Base-by-base conservation (phyloP, 768 basidiomycete genomes). In the Tricholoma terreum region DNA sequence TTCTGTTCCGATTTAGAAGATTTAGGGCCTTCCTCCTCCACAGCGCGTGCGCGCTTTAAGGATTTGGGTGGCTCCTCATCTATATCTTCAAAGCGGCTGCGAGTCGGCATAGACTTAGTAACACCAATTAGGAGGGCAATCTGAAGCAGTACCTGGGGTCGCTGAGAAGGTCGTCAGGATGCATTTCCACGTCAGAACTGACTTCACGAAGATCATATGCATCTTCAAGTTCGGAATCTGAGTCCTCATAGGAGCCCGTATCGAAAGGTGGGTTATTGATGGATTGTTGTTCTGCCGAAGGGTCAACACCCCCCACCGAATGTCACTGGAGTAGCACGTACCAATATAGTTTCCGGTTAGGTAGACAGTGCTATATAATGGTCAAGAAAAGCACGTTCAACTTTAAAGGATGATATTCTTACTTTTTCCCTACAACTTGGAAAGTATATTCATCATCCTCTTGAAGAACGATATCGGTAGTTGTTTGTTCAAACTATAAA, bases 331-430 rank as follows among this genome's bases (percentile, higher is more conserved):
- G 46, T 34, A 36, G 35, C 46, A 67, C 77, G 45, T 71, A 89
- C 89, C 84, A 68, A 94, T 83, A 71, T 92, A 94, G 73, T 94
- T 92, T 54, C 93, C 92, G 60, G 86, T 85, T 59, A 94, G 73
- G 73, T 92, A 84, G 50, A 94, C 79, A 50, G 86, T 75, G 70
- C 88, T 91, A 55, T 14, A 9, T 22, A 15, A 12, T 1, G 17
- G 6, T 31, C 42, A 33, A 45, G 50, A 30, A 14, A 34, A 24
- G 3, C n/a, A 17, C 22, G 45, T 15, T 14, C 30, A 31, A 49
- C 11, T n/a, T n/a, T n/a, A 10, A 10, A 56, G 15, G 49, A 48
- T 52, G 22, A 54, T 51, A 35, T 52, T 48, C 79, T 61, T 62
- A 92, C 90, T 97, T 97, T 75, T 91, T 88, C 57, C 94, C 94